Evolutionary conservation across 306 rosid genomes (phyloP).

Genomic region (Cucumis cinereus): DNA sequence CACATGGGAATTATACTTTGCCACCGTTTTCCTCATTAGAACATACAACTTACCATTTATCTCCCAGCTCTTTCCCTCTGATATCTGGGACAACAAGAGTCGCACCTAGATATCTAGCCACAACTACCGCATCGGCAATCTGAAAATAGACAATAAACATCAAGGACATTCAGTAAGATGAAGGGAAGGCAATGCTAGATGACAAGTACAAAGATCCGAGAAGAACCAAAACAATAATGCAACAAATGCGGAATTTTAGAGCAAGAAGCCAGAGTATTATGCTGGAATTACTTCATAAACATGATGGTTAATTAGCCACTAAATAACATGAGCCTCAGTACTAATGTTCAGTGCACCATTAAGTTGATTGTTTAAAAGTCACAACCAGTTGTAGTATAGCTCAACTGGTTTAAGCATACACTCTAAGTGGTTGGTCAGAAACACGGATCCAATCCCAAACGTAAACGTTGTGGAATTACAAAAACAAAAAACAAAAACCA

Average conservation of each 20-base stretch:
- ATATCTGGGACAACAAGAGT: conserved; percentile 89
- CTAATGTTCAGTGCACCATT: background rate
- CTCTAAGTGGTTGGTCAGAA: too few species aligned
- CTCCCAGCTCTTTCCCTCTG: conserved; percentile 92
- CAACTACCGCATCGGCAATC: conserved; percentile 85
- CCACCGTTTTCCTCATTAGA: background rate
- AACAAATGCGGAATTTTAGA: background rate
- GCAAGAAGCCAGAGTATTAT: background rate
- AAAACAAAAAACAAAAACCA: conserved; percentile 6
- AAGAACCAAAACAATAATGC: background rate
- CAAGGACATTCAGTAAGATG: background rate
- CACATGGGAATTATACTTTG: conserved; percentile 3
- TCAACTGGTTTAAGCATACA: too few species aligned
- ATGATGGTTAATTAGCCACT: background rate
- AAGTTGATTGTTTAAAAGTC: background rate
- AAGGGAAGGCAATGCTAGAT: background rate
- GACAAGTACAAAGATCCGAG: background rate
- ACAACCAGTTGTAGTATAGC: too few species aligned
- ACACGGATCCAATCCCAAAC: too few species aligned
- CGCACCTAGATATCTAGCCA: conserved; percentile 88
- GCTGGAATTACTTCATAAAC: background rate
- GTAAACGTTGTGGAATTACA: too few species aligned
- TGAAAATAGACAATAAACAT: conserved; percentile 22
- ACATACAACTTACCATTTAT: conserved; percentile 63
- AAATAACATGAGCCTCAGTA: background rate